Conservation (phyloP, 495 filamentous ascomycete species). For the Penicillium roqueforti region DNA sequence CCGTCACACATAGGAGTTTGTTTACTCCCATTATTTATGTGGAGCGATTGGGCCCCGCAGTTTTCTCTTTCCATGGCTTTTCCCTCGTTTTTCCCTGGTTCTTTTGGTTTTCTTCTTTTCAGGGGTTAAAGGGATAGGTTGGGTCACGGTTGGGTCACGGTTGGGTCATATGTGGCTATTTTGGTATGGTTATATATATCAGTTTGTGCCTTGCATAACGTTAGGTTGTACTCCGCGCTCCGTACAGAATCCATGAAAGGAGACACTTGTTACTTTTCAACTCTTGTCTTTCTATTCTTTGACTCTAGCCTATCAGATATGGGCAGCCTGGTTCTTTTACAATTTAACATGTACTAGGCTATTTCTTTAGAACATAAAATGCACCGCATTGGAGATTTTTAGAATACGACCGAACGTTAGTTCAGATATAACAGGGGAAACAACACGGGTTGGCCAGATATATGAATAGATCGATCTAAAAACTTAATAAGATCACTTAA, state of each 20-base stretch:
- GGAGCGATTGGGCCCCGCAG: slow-evolving; percentile 25
- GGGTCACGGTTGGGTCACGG: not conserved
- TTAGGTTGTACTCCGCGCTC: too few relatives aligned
- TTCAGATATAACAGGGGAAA: not conserved
- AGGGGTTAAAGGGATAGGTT: slow-evolving; percentile 1
- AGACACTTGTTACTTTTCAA: too few relatives aligned
- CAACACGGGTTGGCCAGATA: not conserved
- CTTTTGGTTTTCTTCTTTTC: not conserved
- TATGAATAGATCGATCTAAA: not conserved
- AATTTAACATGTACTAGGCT: not conserved
- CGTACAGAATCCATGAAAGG: too few relatives aligned
- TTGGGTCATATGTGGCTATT: not conserved
- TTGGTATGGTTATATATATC: slow-evolving; percentile 9
- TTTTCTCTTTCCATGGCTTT: slow-evolving; percentile 5
- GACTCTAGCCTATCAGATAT: not conserved
- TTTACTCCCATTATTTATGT: slow-evolving; percentile 17
- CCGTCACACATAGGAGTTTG: slow-evolving; percentile 11
- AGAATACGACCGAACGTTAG: not conserved
- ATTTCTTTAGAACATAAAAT: not conserved
- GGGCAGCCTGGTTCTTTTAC: not conserved
- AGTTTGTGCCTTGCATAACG: slow-evolving; percentile 14
- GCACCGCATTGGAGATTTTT: not conserved
- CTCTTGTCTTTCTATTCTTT: not conserved
- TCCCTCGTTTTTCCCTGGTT: not conserved
- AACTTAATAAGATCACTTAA: not conserved